Percentiles rank a stretch among this genome's conserved stretches.
Evolutionary conservation across 2,329 filamentous ascomycete genomes (phyloP).

Genomic region (Pestalotiopsis sp.): DNA sequence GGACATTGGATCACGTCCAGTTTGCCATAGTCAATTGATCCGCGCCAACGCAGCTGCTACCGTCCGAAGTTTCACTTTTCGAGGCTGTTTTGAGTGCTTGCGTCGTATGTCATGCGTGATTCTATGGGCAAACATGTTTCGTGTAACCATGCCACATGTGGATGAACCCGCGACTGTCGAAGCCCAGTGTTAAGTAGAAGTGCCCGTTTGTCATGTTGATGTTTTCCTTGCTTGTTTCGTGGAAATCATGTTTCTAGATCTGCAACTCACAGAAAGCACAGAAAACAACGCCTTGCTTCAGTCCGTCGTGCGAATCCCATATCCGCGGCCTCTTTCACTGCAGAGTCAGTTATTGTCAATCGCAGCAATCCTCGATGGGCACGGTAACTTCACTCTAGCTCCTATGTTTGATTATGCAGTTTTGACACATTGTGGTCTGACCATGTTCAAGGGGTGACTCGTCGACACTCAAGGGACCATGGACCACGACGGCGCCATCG

Average conservation of each 20-base stretch:
- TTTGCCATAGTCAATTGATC: conserved; percentile 1
- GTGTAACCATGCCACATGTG: not conserved
- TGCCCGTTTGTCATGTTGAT: not conserved
- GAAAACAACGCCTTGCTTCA: too few relatives aligned
- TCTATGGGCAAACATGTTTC: not conserved
- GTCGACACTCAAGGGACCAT: not conserved
- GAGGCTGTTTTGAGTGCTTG: not conserved
- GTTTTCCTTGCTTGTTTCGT: not conserved
- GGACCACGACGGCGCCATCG: conserved; percentile 7
- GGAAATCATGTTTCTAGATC: too few relatives aligned
- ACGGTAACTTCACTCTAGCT: too few relatives aligned
- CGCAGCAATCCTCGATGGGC: too few relatives aligned
- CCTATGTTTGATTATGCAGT: too few relatives aligned
- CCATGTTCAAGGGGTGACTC: too few relatives aligned
- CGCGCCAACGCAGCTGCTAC: too few relatives aligned
- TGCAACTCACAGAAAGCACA: too few relatives aligned
- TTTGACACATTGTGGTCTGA: too few relatives aligned
- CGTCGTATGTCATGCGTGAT: not conserved
- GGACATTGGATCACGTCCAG: not conserved
- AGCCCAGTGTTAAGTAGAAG: not conserved
- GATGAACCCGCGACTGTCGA: not conserved
- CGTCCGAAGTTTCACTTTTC: not conserved
- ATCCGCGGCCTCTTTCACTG: too few relatives aligned
- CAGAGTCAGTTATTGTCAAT: too few relatives aligned
- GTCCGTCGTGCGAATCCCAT: too few relatives aligned